Evolutionary conservation across 1,284 basidiomycete genomes (phyloP), one percentile per base, ranked within the genome.

Genomic region (Leccinum cinnamomeum): DNA sequence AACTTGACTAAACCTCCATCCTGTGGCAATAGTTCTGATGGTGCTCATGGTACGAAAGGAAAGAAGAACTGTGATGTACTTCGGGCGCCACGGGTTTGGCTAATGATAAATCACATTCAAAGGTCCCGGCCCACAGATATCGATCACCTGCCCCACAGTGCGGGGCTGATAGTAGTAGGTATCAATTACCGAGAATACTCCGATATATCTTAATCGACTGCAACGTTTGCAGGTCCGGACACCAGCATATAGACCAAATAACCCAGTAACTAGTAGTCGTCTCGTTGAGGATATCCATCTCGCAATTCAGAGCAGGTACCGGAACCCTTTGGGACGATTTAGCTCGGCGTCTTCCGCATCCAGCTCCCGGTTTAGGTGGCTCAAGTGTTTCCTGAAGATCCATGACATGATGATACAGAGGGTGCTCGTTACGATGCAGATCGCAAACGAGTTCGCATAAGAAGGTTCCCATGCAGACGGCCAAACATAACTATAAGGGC

Each of bases 1-100:
- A 46, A 87, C 74, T 72, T 89, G 88, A 7, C 84, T 85, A 68
- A 92, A 91, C 44, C 73, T 75, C 90, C 91, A 92, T 53, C 83
- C 81, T 16, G 79, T 64, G 18, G 64, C 56, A 20, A 74, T 67
- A 16, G 62, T 57, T 57, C 56, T 75, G 53, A 79, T 68, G 12
- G 63, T 56, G 53, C 72, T 79, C 65, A 69, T 72, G 56, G 37
- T 58, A 41, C 54, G 58, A 51, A 53, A 44, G 50, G 59, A 41
- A 44, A 10, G 30, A 16, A 30, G 30, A 53, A 37, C n/a, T 55
- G 41, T 28, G n/a, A 37, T 14, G 35, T 6, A 25, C 41, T 18
- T 57, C 30, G 12, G 35, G n/a, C 16, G 7, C 53, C 14, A 33
- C 41, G 35, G 12, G 18, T 39, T 54, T 23, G 11, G 10, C 48